Percentiles rank a stretch among this genome's conserved stretches.
Evolutionary conservation across 2,329 filamentous ascomycete species (phyloP).

Genomic region (Aureobasidium sp.): DNA sequence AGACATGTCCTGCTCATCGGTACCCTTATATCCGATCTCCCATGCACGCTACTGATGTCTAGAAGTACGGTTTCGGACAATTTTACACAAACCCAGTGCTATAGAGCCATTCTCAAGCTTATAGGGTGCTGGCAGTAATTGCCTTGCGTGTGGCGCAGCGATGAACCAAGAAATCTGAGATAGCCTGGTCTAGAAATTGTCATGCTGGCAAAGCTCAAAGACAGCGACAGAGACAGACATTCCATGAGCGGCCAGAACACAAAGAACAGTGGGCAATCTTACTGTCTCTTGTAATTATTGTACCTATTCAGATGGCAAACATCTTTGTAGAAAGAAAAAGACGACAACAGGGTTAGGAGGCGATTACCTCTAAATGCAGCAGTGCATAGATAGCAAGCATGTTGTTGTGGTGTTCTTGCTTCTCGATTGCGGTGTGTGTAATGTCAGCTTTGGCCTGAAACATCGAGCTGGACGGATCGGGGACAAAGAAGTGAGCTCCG

Average conservation of each 20-base stretch:
- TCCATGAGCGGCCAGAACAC: background rate
- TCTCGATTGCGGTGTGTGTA: conserved; percentile 4
- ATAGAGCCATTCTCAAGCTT: background rate
- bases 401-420: background rate
- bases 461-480: background rate
- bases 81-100: background rate
- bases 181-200: background rate
- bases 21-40: background rate
- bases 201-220: background rate
- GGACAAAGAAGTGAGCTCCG: background rate
- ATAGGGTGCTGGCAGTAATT: background rate
- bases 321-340: no score
- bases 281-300: no score
- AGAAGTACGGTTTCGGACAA: no score
- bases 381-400: background rate
- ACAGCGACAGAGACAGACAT: background rate
- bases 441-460: conserved; percentile 3
- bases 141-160: background rate
- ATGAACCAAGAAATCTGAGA: background rate
- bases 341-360: background rate
- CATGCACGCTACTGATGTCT: background rate
- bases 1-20: background rate
- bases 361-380: background rate
- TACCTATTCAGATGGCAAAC: no score
- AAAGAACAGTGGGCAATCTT: background rate